Evolutionary conservation across 192 early-diverging fungal genomes (phyloP).

Genomic region (Umbelopsis ramanniana): DNA sequence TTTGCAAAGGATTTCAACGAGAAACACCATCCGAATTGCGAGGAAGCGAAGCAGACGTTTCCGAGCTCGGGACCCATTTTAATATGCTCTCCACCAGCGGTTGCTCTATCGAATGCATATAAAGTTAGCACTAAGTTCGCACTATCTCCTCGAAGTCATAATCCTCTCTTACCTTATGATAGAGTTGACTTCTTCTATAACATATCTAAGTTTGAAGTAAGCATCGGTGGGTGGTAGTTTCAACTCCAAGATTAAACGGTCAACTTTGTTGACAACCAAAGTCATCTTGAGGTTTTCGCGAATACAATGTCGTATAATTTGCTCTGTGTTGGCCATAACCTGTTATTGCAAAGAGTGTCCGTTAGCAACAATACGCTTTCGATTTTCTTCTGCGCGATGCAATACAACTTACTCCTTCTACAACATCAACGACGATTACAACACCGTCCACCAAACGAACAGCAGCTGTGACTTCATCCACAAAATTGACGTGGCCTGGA

Average conservation of each 20-base stretch:
- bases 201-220: conserved; percentile 95
- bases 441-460: conserved; percentile 89
- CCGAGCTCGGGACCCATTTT: conserved; percentile 91
- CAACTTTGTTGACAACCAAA: conserved; percentile 97
- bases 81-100: conserved; percentile 60
- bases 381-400: background rate
- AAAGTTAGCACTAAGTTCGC: background rate
- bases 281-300: conserved; percentile 79
- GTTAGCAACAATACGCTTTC: conserved; percentile 10
- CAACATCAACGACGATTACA: conserved; percentile 90
- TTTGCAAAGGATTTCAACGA: conserved; percentile 90
- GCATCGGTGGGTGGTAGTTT: conserved; percentile 96
- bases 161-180: conserved; percentile 58
- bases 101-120: conserved; percentile 17
- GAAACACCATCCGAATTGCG: conserved; percentile 93
- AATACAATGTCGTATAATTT: conserved; percentile 81
- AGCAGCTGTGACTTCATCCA: conserved; percentile 90
- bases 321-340: conserved; percentile 93
- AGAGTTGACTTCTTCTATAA: conserved; percentile 94
- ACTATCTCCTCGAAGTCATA: background rate
- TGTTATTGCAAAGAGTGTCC: background rate
- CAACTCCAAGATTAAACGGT: conserved; percentile 95
- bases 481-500: conserved; percentile 94
- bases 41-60: conserved; percentile 95
- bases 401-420: conserved; percentile 78